A percentile compares a stretch with the other conserved stretches of the same genome.
These are phyloP conservation scores for Musa balbisiana DNA, from an alignment of 202 grass and related monocot species.

Conservation along the genomic window DNA sequence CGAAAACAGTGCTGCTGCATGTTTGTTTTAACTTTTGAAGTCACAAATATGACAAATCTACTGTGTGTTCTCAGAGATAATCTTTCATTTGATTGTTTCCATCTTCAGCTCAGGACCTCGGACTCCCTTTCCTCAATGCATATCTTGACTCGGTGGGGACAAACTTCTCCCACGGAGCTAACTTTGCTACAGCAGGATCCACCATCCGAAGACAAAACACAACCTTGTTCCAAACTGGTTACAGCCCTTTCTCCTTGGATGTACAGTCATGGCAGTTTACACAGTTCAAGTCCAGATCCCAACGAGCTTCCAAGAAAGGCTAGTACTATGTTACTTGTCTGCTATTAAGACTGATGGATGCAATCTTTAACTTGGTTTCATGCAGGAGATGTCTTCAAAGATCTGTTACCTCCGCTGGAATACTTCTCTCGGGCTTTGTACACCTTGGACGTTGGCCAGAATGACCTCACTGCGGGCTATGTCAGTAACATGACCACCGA, in stretches of 20 bases:
- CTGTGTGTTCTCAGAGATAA: background rate
- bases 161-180: constrained; percentile 17
- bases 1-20: background rate
- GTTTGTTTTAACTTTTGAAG: background rate
- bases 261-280: background rate
- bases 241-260: constrained; percentile 17
- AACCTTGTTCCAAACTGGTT: constrained; percentile 11
- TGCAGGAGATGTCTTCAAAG: background rate
- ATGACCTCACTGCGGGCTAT: constrained; percentile 15
- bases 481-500: constrained; percentile 22
- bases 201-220: constrained; percentile 13
- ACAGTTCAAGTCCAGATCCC: constrained; percentile 11
- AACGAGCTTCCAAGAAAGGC: background rate
- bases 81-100: background rate
- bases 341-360: background rate
- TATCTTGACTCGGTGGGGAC: constrained; percentile 18
- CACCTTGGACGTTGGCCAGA: constrained; percentile 19
- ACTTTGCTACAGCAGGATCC: constrained; percentile 14
- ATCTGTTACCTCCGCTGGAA: background rate
- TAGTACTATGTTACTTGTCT: background rate
- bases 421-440: constrained; percentile 12
- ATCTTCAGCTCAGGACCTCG: constrained; percentile 4
- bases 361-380: background rate
- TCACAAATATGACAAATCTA: background rate
- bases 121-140: constrained; percentile 2